phyloP scores from a whole-genome alignment of 371 early-diverging fungal genomes.

The Mortierella sp. region DNA sequence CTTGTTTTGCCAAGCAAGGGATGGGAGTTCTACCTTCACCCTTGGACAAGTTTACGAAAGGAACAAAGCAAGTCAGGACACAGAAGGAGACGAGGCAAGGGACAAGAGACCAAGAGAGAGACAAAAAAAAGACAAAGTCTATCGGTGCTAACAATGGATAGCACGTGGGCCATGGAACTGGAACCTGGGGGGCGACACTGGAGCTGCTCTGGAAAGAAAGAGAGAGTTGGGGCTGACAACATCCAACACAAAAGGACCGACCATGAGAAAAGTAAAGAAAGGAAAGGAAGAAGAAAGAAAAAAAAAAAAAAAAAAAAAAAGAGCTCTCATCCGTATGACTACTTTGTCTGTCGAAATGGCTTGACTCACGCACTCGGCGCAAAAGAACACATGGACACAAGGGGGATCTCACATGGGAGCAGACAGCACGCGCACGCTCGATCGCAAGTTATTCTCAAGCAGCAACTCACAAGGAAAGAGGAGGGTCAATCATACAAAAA shows the following conservation, averaged over 20 bases:
- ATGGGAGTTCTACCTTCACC: too few species aligned
- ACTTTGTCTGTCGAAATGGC: neutral
- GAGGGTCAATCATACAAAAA: neutral
- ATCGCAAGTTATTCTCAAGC: neutral
- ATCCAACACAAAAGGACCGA: neutral
- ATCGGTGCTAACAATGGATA: neutral
- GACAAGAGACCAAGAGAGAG: neutral
- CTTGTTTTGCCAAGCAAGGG: too few species aligned
- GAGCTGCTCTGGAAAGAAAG: neutral
- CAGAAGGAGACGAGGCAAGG: neutral
- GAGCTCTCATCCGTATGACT: neutral
- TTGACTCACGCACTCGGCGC: neutral
- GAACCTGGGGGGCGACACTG: neutral
- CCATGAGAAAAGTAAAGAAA: neutral
- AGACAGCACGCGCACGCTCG: neutral
- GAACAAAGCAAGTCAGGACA: neutral
- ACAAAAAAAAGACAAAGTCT: neutral
- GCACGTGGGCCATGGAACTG: neutral
- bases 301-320: neutral
- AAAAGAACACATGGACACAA: neutral
- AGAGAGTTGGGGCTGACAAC: too few species aligned
- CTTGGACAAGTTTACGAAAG: neutral
- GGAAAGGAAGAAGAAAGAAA: neutral
- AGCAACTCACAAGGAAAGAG: neutral
- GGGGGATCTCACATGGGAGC: neutral